A percentile compares a stretch with the other conserved stretches of the same genome.
Evolutionary conservation across 2,329 filamentous ascomycete species (phyloP).

Genomic region (Lachnellula hyalina): DNA sequence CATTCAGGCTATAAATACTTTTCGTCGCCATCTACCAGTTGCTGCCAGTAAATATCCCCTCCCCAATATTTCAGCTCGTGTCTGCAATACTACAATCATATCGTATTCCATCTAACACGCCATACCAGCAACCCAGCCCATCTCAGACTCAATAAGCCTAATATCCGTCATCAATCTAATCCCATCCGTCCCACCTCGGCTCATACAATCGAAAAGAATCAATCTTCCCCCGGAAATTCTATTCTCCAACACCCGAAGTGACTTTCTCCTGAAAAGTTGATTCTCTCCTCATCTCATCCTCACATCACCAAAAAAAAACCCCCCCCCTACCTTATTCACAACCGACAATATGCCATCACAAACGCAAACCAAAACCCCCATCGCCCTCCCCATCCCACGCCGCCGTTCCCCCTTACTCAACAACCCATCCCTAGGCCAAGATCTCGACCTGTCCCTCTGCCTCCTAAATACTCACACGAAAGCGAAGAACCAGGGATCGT

Average conservation of each 20-base stretch:
- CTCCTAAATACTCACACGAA: constrained; percentile 20
- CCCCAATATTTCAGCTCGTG: constrained; percentile 7
- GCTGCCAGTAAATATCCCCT: background rate
- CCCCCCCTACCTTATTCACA: background rate
- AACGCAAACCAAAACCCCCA: constrained; percentile 17
- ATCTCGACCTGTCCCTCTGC: constrained; percentile 19
- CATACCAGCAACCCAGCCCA: background rate
- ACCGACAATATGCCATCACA: constrained; percentile 27
- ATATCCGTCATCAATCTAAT: background rate
- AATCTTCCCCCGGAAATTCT: background rate
- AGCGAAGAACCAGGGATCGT: constrained; percentile 24
- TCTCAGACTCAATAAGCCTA: background rate
- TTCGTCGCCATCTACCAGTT: background rate
- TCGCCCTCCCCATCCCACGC: constrained; percentile 35
- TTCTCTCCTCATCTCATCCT: too few relatives aligned
- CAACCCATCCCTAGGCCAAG: constrained; percentile 22
- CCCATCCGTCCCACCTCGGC: background rate
- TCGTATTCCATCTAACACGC: background rate
- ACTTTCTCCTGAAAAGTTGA: too few relatives aligned
- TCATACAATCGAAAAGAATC: background rate
- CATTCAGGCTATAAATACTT: background rate
- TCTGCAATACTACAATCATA: background rate
- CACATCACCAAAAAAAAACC: too few relatives aligned
- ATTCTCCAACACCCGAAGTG: background rate
- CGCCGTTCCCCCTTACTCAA: constrained; percentile 42